Base-by-base conservation (phyloP, 176 grass and related monocot genomes). In the Oryza meyeriana region DNA sequence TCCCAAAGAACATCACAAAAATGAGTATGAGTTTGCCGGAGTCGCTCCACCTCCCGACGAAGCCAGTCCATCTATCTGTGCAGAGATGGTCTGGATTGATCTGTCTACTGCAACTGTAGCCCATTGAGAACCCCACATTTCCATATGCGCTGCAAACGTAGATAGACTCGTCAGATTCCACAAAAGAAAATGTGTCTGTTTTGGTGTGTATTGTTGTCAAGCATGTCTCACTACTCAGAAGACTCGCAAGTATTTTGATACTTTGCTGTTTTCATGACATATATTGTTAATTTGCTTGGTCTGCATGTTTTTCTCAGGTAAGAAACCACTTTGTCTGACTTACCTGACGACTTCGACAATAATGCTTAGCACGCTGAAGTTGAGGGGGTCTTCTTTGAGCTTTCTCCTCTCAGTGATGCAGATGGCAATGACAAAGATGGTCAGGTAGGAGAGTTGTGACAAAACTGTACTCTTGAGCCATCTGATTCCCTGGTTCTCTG, bases 361-460 rank as follows among this genome's bases (percentile, higher is more conserved):
- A 48, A 92, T 92, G 78, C 71, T 92, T 69, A 85, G 77, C 65
- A 90, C 31, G 26, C 40, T 94, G 68, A 94, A 94, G 79, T 89
- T 94, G 13, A 90, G 74, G n/a, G 89, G 82, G 33, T 94, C 87
- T 52, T 92, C 84, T 45, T 48, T 68, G 74, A 94, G 79, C 31
- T 79, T 85, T 52, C 61, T 74, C 59, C 81, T 92, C 76, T 95
- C 85, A 0, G 81, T 95, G 69, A 94, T 70, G 82, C 93, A 94
- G 80, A 94, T 70, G 44, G 83, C 57, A 8, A 92, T 81, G 66
- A 90, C 74, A 38, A 88, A 88, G 64, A 95, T 71, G 32, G 74
- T 30, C 42, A 95, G 28, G 76, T 86, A 90, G 45, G 82, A 87
- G 59, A 90, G 69, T 31, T 85, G 87, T 44, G 90, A 88, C 26